phyloP scores from a whole-genome alignment of 805 yeast species.

The Wickerhamomyces xylosicus region DNA sequence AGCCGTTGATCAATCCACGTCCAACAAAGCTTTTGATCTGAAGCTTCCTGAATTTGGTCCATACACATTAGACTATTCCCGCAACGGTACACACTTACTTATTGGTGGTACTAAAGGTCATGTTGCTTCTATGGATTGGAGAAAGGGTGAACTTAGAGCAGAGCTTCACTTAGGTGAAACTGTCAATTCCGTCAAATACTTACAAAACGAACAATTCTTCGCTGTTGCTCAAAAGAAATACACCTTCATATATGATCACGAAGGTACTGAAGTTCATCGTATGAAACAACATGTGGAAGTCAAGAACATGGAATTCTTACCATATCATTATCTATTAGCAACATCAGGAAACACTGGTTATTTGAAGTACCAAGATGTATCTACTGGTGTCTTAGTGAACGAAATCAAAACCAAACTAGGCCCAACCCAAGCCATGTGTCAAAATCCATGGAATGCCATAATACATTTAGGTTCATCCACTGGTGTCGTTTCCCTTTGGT shows the following conservation, averaged over 20 bases:
- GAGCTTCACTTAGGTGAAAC: conserved; percentile 86
- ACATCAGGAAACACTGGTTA: conserved; percentile 87
- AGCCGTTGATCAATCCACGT: conserved; percentile 69
- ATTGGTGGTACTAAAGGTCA: conserved; percentile 91
- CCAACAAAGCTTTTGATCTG: conserved; percentile 65
- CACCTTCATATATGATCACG: conserved; percentile 82
- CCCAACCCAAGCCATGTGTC: conserved; percentile 79
- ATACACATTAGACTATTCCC: conserved; percentile 66
- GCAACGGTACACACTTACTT: conserved; percentile 80
- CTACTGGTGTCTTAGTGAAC: conserved; percentile 80
- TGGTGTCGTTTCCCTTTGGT: conserved; percentile 90
- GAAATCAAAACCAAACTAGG: conserved; percentile 85
- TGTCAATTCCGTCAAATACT: conserved; percentile 78
- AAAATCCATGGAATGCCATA: conserved; percentile 93
- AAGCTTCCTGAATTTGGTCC: conserved; percentile 78
- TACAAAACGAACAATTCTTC: conserved; percentile 87
- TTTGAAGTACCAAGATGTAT: conserved; percentile 87
- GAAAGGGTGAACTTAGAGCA: conserved; percentile 69
- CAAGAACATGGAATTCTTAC: conserved; percentile 75
- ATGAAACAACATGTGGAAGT: conserved; percentile 84
- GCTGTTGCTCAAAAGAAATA: conserved; percentile 97
- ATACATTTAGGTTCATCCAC: conserved; percentile 89
- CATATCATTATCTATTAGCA: conserved; percentile 81
- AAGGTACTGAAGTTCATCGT: conserved; percentile 87
- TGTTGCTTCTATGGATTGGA: conserved; percentile 94